Base-by-base conservation (phyloP, 192 early-diverging fungal species). In the Entophlyctis helioformis region DNA sequence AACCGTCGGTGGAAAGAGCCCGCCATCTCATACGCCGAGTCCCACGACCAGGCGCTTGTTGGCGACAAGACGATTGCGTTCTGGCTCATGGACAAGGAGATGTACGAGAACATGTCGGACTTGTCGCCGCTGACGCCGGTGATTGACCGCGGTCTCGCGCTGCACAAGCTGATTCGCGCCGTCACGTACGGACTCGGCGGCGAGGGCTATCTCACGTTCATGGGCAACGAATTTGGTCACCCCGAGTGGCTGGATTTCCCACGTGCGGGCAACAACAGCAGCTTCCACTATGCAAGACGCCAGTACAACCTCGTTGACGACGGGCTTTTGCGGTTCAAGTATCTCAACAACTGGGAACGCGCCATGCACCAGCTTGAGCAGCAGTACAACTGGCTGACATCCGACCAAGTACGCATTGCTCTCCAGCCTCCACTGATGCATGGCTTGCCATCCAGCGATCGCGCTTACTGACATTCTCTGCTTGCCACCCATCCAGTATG, bases 181-280 rank as follows among this genome's bases (percentile, higher is more conserved):
- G 60, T 97, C 1, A 94, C 89, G 2, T 82, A 82, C 46, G 81
- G 69, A 2, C 71, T 97, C n/a, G 91, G 87, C 19, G 94, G 94
- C 15, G 89, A 94, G 67, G 94, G 90, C 5, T 98, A 93, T 54
- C 67, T 98, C 42, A 96, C 85, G 39, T 98, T 98, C 48, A 88
- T 91, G 59, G 94, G 94, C 38, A 94, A 96, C 63, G 93, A 96
- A 64, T 95, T 97, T 73, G 94, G 94, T 0, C 94, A 98, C 44
- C 94, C 94, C 16, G 94, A 98, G 64, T 98, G 94, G 94, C 77
- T 98, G 46, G 94, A 98, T 66, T 98, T 98, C 50, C 94, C 94
- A 40, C 85, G 94, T 25, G 85, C 56, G 18, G 94, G 94, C 47
- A 98, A 98, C 68, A 70, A 72, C 24, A 76, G 75, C 23, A 85